Base-by-base conservation (phyloP, 2,329 filamentous ascomycete species). In the Trichoderma koningii region DNA sequence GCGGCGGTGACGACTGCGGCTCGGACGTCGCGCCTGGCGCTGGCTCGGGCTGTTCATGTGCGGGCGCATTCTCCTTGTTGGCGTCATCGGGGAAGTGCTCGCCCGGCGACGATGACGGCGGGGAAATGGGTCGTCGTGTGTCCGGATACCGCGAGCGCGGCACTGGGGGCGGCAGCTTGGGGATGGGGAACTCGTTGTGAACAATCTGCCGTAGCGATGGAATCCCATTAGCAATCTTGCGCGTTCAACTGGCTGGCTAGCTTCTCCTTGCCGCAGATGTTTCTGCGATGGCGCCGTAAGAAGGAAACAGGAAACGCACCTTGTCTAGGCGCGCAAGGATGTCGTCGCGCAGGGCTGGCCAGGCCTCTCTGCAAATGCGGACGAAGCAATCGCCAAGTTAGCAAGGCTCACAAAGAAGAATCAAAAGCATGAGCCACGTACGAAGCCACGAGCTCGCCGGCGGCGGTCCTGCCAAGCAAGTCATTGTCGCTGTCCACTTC, bases 181-280 rank as follows among this genome's bases (percentile, higher is more conserved):
- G 90, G 70, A 89, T 88, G 48, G 90, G 87, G 71, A 96, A 97
- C 60, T 89, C 88, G 73, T 87, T 83, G 75, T 86, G 85, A 47
- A 90, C 85, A 70, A 93, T 94, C 91, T 96, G 53, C 0, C 1
- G 30, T 14, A 38, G 30, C 14, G 23, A 44, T 44, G 17, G 30
- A 3, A 4, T 38, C n/a, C 5, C 41, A 41, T 62, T 38, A 62
- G 59, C 9, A 28, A 63, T 38, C 19, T 4, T 55, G 21, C 30
- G 30, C 30, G 30, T 34, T 38, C n/a, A n/a, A 7, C 30, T 12
- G 10, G 34, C 34, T 38, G 5, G 3, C 6, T 6, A 7, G 6
- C 9, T 17, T 30, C 10, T 17, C 7, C 34, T 26, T n/a, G 12
- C 9, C 1, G 9, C 2, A 14, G 66, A 67, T 45, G 59, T 48